A percentile compares a stretch with the other conserved stretches of the same genome.
Evolutionary conservation across 73 alveolate species (phyloP).

Genomic region (Breviolum minutum): DNA sequence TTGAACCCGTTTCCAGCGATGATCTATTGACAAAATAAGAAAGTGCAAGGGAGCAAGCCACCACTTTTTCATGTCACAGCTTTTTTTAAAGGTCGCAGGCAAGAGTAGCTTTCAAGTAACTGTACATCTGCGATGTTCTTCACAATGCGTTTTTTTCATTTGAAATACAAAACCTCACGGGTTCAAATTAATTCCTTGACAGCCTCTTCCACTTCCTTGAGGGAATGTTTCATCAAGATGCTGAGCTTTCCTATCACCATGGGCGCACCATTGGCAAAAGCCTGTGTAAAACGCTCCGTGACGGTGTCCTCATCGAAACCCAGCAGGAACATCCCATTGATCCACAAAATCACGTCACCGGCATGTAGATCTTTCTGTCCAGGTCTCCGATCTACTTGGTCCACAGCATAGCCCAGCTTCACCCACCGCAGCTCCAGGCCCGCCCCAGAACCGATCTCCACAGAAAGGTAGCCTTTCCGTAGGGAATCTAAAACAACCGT

Average conservation of each 20-base stretch:
- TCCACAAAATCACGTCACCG: constrained; percentile 59
- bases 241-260: constrained; percentile 51
- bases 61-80: too few species aligned
- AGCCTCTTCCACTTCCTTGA: background rate
- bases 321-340: constrained; percentile 44
- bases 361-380: constrained; percentile 31
- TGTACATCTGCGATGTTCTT: too few species aligned
- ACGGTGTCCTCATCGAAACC: constrained; percentile 56
- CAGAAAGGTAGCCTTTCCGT: constrained; percentile 8
- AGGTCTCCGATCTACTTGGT: constrained; percentile 1
- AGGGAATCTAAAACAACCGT: background rate
- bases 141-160: too few species aligned
- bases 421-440: constrained; percentile 79
- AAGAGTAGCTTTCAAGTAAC: too few species aligned
- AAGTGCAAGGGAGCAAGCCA: too few species aligned
- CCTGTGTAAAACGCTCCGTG: constrained; percentile 19
- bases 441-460: constrained; percentile 51
- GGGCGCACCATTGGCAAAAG: constrained; percentile 40
- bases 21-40: too few species aligned
- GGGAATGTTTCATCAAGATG: constrained; percentile 19
- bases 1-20: too few species aligned
- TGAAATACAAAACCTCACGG: background rate
- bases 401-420: constrained; percentile 74
- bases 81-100: too few species aligned
- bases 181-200: constrained; percentile 5